phyloP scores from a whole-genome alignment of 306 rosid genomes.

The Vigna unguiculata region DNA sequence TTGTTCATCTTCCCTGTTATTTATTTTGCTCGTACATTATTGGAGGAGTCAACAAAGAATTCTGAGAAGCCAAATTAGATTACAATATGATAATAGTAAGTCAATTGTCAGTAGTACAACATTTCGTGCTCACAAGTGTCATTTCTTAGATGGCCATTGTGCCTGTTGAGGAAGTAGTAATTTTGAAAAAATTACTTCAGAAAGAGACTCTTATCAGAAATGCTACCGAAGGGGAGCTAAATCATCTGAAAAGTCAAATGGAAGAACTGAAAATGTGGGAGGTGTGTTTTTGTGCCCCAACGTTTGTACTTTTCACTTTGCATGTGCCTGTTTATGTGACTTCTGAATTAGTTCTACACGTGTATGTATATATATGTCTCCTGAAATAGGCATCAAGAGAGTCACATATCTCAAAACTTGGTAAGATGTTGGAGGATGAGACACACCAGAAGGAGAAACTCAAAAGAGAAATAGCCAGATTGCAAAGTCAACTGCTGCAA shows the following conservation, averaged over 20 bases:
- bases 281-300: slow-evolving; percentile 54
- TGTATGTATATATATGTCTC: slow-evolving; percentile 37
- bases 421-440: slow-evolving; percentile 69
- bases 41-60: background rate
- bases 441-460: slow-evolving; percentile 65
- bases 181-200: slow-evolving; percentile 63
- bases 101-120: slow-evolving; percentile 4
- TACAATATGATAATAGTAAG: background rate
- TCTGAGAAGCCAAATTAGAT: slow-evolving; percentile 9
- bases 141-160: slow-evolving; percentile 41
- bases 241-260: slow-evolving; percentile 67
- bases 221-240: slow-evolving; percentile 73
- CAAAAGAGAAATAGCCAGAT: slow-evolving; percentile 73
- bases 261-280: slow-evolving; percentile 71
- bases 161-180: slow-evolving; percentile 62
- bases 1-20: background rate
- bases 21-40: background rate
- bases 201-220: slow-evolving; percentile 68
- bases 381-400: slow-evolving; percentile 60
- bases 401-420: slow-evolving; percentile 69
- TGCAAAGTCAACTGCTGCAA: slow-evolving; percentile 81
- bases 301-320: slow-evolving; percentile 9
- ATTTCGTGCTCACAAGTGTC: slow-evolving; percentile 33
- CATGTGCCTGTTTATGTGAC: slow-evolving; percentile 14
- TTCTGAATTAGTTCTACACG: slow-evolving; percentile 36